phyloP scores from a whole-genome alignment of 345 rosid genomes.

The Acer negundo region DNA sequence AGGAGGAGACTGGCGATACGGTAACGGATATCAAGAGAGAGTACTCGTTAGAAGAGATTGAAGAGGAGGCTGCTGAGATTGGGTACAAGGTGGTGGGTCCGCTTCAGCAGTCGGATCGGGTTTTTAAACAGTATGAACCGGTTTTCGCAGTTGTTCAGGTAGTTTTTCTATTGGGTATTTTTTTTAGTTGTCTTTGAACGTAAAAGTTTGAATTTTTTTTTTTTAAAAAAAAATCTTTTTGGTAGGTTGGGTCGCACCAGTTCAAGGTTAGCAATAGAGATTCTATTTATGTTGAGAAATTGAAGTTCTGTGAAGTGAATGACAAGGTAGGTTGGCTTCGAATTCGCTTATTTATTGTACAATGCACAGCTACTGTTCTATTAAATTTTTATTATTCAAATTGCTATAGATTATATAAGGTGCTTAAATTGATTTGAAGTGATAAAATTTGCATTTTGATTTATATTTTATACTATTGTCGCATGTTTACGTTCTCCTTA shows the following conservation, averaged over 20 bases:
- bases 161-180: conserved; percentile 4
- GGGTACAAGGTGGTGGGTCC: conserved; percentile 85
- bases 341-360: neutral
- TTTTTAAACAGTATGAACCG: conserved; percentile 73
- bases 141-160: conserved; percentile 95
- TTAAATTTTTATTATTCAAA: neutral
- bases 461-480: neutral
- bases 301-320: conserved; percentile 92
- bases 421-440: neutral
- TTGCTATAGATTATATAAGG: neutral
- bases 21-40: conserved; percentile 44
- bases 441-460: neutral
- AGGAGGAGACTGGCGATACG: conserved; percentile 34
- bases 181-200: neutral
- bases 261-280: conserved; percentile 95
- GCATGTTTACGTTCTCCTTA: neutral
- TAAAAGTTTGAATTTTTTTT: conserved; percentile 1
- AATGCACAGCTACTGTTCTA: too few species aligned
- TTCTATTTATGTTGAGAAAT: conserved; percentile 72
- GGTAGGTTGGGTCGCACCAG: conserved; percentile 90
- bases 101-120: conserved; percentile 51
- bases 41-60: conserved; percentile 70
- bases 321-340: conserved; percentile 57
- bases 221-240: conserved; percentile 10
- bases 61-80: conserved; percentile 73